A percentile compares a stretch with the other conserved stretches of the same genome.
Evolutionary conservation across 495 filamentous ascomycete genomes (phyloP).

Genomic region (Lasiosphaeria ovina): DNA sequence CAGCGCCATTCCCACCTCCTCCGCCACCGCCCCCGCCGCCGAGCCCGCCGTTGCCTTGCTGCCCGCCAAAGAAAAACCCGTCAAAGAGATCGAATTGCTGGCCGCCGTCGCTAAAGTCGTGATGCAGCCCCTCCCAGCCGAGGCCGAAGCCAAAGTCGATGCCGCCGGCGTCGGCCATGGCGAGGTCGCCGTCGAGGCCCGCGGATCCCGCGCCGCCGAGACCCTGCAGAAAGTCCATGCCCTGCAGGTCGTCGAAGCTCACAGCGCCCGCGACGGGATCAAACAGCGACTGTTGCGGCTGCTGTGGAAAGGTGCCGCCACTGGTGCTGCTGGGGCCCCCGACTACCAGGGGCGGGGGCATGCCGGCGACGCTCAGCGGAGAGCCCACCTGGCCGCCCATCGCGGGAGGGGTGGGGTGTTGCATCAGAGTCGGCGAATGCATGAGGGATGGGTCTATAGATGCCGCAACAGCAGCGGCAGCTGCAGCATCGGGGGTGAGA

Average conservation of each 20-base stretch:
- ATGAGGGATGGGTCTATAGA: conserved; percentile 47
- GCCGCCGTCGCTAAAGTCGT: conserved; percentile 76
- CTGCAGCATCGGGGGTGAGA: conserved; percentile 30
- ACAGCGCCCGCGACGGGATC: conserved; percentile 16
- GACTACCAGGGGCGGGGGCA: conserved; percentile 20
- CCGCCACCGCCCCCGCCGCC: neutral
- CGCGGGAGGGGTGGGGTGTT: conserved; percentile 8
- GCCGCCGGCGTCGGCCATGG: conserved; percentile 31
- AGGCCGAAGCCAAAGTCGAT: conserved; percentile 76
- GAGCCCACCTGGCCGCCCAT: conserved; percentile 23
- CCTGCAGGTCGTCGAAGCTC: conserved; percentile 42
- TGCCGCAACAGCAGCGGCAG: conserved; percentile 10
- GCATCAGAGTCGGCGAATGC: conserved; percentile 34
- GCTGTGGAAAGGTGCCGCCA: conserved; percentile 12
- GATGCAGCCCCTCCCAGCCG: conserved; percentile 66
- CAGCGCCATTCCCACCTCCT: conserved; percentile 1
- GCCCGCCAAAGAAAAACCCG: conserved; percentile 81
- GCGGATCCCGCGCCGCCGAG: conserved; percentile 13
- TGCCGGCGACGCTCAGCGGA: conserved; percentile 23
- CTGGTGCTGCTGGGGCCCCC: neutral
- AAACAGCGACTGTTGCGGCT: conserved; percentile 18
- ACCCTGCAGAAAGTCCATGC: conserved; percentile 46
- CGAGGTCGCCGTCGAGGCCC: conserved; percentile 22
- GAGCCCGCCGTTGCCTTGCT: conserved; percentile 6
- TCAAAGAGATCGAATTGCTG: conserved; percentile 78